Percentiles rank a stretch among this genome's conserved stretches.
These are phyloP conservation scores for Carallia brachiata DNA, from an alignment of 345 rosid species.

Conservation along the genomic window DNA sequence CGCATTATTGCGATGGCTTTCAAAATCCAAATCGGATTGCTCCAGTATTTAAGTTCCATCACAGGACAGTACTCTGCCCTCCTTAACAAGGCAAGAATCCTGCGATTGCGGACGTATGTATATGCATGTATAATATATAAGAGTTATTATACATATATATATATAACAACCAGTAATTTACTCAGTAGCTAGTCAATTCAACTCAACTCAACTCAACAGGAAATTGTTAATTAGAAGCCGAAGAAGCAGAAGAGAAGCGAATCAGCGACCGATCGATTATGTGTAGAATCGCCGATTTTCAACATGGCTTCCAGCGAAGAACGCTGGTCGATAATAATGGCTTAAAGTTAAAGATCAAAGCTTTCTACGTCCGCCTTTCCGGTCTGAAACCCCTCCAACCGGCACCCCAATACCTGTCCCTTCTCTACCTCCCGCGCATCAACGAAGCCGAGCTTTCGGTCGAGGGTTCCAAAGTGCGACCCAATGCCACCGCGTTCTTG, in stretches of 20 bases:
- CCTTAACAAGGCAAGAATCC: too few species aligned
- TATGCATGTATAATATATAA: too few species aligned
- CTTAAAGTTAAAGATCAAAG: constrained; percentile 41
- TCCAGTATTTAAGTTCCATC: too few species aligned
- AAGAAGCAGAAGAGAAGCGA: too few species aligned
- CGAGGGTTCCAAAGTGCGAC: constrained; percentile 58
- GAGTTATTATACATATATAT: too few species aligned
- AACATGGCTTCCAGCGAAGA: constrained; percentile 18
- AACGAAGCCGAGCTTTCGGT: constrained; percentile 48
- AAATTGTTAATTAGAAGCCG: background rate
- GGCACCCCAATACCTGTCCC: constrained; percentile 60
- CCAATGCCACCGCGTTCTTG: constrained; percentile 57
- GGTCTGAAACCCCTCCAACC: constrained; percentile 13
- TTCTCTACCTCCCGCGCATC: constrained; percentile 61
- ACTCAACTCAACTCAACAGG: too few species aligned
- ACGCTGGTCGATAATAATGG: background rate
- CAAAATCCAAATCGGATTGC: too few species aligned
- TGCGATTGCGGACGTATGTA: too few species aligned
- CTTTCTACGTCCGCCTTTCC: constrained; percentile 56
- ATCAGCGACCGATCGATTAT: constrained; percentile 13
- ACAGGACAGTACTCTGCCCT: too few species aligned
- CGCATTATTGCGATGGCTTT: too few species aligned
- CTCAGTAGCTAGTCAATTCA: too few species aligned
- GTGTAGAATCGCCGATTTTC: constrained; percentile 56
- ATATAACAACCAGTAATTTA: too few species aligned